Evolutionary conservation across 2,329 filamentous ascomycete genomes (phyloP).

Genomic region (Sporothrix brunneoviolacea): DNA sequence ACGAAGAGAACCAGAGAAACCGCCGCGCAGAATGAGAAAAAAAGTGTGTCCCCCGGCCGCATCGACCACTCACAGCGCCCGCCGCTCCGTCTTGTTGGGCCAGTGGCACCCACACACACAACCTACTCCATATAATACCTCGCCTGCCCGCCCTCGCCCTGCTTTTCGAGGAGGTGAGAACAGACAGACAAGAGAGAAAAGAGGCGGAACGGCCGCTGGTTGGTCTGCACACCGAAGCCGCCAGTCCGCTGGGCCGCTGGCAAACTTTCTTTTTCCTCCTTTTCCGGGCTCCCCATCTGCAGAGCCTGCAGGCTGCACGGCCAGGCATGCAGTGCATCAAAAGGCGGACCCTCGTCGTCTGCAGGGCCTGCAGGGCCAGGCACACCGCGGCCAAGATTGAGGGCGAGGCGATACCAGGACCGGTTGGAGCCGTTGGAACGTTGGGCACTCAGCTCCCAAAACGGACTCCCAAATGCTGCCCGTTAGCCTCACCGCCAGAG

Average conservation of each 20-base stretch:
- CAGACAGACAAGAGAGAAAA: constrained; percentile 5
- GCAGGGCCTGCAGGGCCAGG: background rate
- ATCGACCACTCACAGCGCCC: constrained; percentile 5
- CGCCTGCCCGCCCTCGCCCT: background rate
- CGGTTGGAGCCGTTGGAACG: background rate
- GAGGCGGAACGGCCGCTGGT: constrained; percentile 15
- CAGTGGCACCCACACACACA: too few species aligned
- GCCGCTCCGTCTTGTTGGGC: too few species aligned
- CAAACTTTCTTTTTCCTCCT: background rate
- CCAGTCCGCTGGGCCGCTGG: background rate
- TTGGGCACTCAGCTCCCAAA: constrained; percentile 1
- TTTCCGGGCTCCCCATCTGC: too few species aligned
- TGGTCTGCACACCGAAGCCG: constrained; percentile 16
- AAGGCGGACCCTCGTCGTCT: background rate
- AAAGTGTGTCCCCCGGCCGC: background rate
- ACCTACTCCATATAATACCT: background rate
- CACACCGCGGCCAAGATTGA: too few species aligned
- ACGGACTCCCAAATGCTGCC: background rate
- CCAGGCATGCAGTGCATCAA: background rate
- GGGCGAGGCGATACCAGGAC: too few species aligned
- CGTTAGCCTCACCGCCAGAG: constrained; percentile 8
- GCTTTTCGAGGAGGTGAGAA: background rate
- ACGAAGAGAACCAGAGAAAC: background rate
- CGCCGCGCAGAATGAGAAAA: background rate
- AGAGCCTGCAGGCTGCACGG: background rate